Base-by-base conservation (phyloP, 768 basidiomycete genomes). In the Leccinum imitatum region DNA sequence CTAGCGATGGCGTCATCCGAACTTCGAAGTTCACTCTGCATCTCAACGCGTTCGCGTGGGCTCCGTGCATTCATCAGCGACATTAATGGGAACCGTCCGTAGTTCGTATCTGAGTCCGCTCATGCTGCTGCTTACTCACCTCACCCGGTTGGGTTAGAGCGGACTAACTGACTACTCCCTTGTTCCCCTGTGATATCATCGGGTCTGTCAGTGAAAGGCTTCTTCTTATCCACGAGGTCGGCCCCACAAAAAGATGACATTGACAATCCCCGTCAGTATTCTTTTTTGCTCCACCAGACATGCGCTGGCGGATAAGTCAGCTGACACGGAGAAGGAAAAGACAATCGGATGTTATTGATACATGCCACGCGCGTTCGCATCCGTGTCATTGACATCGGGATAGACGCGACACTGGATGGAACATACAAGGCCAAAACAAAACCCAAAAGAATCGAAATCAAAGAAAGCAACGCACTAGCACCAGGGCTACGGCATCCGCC, bases 401-500 rank as follows among this genome's bases (percentile, higher is more conserved):
- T n/a, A 44, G 41, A 44, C n/a, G 9, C n/a, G 41, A n/a, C 41
- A 44, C 41, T 44, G 41, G 41, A 44, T 44, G 9, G 41, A 44
- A 10, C 9, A 44, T 10, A 44, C 41, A n/a, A 44, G n/a, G n/a
- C n/a, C 41, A 44, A 44, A 44, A 44, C 41, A 14, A 53, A 27
- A 27, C 27, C 27, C 8, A 50, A 57, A 50, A 37, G 58, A 44
- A 57, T 19, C 27, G 1, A 27, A 63, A 58, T 47, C 54, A 47
- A 56, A 61, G 47, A 23, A 39, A 47, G 17, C 3, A 44, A 44
- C 41, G 41, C 23, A 62, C 15, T 6, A 27, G n/a, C 41, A 44
- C 41, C 41, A 44, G 41, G 41, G 41, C 77, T 68, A 75, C 59
- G 60, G 72, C 69, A 70, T 64, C 35, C 65, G 62, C 2, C 75